Evolutionary conservation across 352 stramenopile genomes (phyloP), one percentile per base, ranked within the genome.

Genomic region (Phytophthora niederhauseri): DNA sequence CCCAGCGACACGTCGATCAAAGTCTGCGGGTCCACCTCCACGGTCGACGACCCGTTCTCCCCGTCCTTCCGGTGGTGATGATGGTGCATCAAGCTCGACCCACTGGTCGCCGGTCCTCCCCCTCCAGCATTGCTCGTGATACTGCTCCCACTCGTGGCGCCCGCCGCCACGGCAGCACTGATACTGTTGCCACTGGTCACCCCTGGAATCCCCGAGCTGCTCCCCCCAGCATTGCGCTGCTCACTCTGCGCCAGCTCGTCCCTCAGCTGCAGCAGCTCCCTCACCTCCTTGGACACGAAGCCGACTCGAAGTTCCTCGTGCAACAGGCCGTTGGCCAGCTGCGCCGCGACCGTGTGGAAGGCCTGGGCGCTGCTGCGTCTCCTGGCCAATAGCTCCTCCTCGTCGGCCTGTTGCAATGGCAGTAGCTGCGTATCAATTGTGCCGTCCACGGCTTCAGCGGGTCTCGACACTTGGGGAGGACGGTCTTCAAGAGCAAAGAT

Each of bases 401-500:
- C 72, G 15, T 78, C 56, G 5, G 58, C 56, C 30, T 70, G 68
- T 55, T 69, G 56, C 36, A 71, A 51, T 24, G 63, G 60, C 17
- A 75, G 22, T 9, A 73, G 51, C n/a, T 73, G 61, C 0, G 73
- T 63, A 28, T 70, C 67, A 24, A 73, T 26, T n/a, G 15, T 38
- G 2, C 36, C 61, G 17, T 64, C 53, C 17, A 64, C 7, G 7
- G 19, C 20, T 15, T 69, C 54, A 8, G 48, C 6, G 17, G 36
- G 6, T 43, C 52, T 68, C 11, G 63, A 59, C 4, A 48, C 12
- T 66, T 76, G 64, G 28, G 61, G 50, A 45, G 74, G 70, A 36
- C 70, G 72, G 59, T 91, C 84, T 49, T 90, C 81, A 34, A 97
- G 66, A 22, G 81, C 89, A 48, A 97, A 96, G 60, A 97, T 93